Evolutionary conservation across 106 monocot genomes (phyloP), one percentile per base, ranked within the genome.

Genomic region (Platanthera guangdongensis): DNA sequence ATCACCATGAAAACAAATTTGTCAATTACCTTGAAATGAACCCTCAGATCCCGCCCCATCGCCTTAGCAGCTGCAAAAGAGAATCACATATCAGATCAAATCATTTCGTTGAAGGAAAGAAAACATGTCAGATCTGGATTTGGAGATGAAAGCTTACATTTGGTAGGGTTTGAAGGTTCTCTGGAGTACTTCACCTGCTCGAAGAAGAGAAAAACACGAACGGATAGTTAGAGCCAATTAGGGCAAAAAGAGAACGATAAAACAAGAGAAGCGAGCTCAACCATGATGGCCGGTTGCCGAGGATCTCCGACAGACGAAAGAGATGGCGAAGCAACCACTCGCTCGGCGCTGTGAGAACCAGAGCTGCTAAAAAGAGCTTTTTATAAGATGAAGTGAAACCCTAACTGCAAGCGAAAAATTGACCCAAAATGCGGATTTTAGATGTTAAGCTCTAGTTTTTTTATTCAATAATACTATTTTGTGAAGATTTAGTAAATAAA

Each of bases 151-250:
- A 4, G n/a, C 91, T 87, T 79, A 94, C 94, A 91, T 80, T 94
- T 91, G 59, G 94, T 91, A 4, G 91, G 85, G 50, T 89, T 87
- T 14, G 77, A 72, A 48, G 94, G 89, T 11, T 94, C 91, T 46
- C 78, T 80, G 47, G 91, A 91, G 60, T 91, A 94, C 86, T 94
- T 91, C 91, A 91, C 91, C 93, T 70, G 32, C 11, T 65, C 65
- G 12, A 7, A 3, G 32, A 32, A 65, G 11, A 32, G 8, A 30
- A 32, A 32, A 65, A 12, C 5, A 32, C 32, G 4, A 2, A 65
- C 8, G 65, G 18, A 21, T 60, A 11, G 65, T 32, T 65, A 65
- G 30, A 11, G 32, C 8, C 7, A 13, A 65, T 65, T 65, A 13
- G 4, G 11, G 4, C 2, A 25, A 30, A 65, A 65, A 65, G 10